Base-by-base conservation (phyloP, 2,329 filamentous ascomycete genomes). In the Colletotrichum ledebouriae region DNA sequence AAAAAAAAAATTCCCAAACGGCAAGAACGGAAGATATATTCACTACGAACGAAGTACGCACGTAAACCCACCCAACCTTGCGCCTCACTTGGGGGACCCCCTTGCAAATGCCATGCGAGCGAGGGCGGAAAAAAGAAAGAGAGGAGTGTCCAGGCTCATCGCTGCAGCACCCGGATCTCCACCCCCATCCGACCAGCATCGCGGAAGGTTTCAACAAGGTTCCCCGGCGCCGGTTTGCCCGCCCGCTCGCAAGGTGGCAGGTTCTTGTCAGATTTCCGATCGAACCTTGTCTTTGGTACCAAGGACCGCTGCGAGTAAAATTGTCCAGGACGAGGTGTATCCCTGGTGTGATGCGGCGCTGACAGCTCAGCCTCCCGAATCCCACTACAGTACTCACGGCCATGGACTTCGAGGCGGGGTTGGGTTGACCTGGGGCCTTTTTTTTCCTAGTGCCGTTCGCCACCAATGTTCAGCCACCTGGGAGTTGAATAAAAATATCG, bases 191-290 rank as follows among this genome's bases (percentile, higher is more conserved):
- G n/a, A 50, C 50, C 63, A 57, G 50, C 42, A 41, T 57, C 34
- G 57, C 50, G 63, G 59, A 22, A 59, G 37, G 60, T 59, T 64
- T 59, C 47, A 64, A 49, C 53, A 68, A 53, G 65, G 60, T 55
- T 59, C 65, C 60, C 65, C 60, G 13, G 53, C 29, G 34, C 52
- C 52, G 34, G 34, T 39, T 55, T 39, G 52, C 52, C 52, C 17
- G 34, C 52, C 17, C 10, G 52, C 11, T 12, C 50, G 15, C 33
- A n/a, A 17, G 34, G 17, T 39, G 17, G 29, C 20, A 33, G 34
- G 25, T 33, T 53, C 15, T 33, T 53, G 29, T 53, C 17, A 29
- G 49, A 33, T 53, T 53, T 33, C 15, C 29, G n/a, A 53, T 53
- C 49, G 49, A 53, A 52, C 29, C 49, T 25, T 25, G n/a, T 52